These are phyloP conservation scores for Chlamydomonas sphaeroides DNA, from an alignment of 139 green algal species.

Conservation along the genomic window DNA sequence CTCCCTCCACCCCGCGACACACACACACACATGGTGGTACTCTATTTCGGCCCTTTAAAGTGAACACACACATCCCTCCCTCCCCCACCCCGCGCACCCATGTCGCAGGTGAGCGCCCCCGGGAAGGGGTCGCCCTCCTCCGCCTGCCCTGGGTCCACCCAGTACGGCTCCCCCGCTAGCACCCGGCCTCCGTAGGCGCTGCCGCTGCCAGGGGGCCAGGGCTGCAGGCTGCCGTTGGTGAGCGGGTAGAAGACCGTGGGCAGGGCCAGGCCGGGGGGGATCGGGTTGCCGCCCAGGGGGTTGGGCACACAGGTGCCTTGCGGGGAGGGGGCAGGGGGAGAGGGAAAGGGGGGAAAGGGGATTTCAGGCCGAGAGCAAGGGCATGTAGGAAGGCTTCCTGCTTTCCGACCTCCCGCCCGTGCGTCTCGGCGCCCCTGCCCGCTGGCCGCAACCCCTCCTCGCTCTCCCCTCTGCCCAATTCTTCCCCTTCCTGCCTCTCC, in stretches of 20 bases:
- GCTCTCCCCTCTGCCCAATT: neutral
- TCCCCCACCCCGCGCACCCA: neutral
- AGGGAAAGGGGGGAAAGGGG: neutral
- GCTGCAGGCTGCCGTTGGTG: constrained; percentile 1
- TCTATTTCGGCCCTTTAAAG: too few species aligned
- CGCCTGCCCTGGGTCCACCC: neutral
- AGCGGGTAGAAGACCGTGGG: constrained; percentile 36
- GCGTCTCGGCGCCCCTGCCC: too few species aligned
- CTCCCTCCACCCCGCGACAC: too few species aligned
- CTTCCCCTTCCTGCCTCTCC: neutral
- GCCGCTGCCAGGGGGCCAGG: constrained; percentile 20
- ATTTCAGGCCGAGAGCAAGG: neutral
- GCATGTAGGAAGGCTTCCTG: neutral
- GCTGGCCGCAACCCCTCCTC: too few species aligned
- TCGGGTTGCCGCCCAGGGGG: constrained; percentile 28
- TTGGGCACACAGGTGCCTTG: constrained; percentile 16
- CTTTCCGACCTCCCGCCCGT: too few species aligned
- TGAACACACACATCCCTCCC: too few species aligned
- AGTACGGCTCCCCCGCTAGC: neutral
- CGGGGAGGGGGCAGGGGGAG: neutral
- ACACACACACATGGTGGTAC: too few species aligned
- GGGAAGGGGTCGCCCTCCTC: constrained; percentile 15
- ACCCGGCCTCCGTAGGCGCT: neutral
- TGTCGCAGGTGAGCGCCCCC: constrained; percentile 32
- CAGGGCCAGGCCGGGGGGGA: constrained; percentile 2